A percentile compares a stretch with the other conserved stretches of the same genome.
Evolutionary conservation across 805 yeast genomes (phyloP).

Genomic region (Nakazawaea ambrosiae): DNA sequence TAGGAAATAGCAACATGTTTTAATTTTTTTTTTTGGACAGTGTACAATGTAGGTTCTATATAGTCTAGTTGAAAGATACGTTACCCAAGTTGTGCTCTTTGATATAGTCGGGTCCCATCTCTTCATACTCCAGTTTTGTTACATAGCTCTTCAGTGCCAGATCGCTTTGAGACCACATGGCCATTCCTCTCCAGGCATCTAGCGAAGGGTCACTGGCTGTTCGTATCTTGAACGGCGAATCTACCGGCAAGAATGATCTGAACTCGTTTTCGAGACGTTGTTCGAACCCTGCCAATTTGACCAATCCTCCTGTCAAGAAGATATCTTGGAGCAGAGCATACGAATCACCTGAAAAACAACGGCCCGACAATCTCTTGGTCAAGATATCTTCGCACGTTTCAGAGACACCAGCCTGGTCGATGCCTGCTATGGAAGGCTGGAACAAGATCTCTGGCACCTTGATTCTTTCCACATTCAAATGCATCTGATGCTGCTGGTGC

Average conservation of each 20-base stretch:
- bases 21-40: no score
- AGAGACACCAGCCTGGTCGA: conserved; percentile 91
- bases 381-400: conserved; percentile 70
- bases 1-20: no score
- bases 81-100: conserved; percentile 83
- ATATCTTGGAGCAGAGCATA: conserved; percentile 52
- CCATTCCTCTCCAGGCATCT: conserved; percentile 96
- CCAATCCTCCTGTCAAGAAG: conserved; percentile 82
- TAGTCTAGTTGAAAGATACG: conserved; percentile 11
- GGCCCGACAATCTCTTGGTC: conserved; percentile 49
- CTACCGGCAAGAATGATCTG: conserved; percentile 62
- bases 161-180: conserved; percentile 55
- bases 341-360: conserved; percentile 43
- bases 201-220: conserved; percentile 58
- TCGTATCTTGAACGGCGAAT: conserved; percentile 52
- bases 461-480: conserved; percentile 83
- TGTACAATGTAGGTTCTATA: no score
- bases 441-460: conserved; percentile 88
- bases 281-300: conserved; percentile 56
- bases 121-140: conserved; percentile 71
- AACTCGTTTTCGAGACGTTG: conserved; percentile 67
- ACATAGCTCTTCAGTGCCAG: conserved; percentile 41
- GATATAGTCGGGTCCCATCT: conserved; percentile 83
- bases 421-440: conserved; percentile 90
- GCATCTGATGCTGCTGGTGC: conserved; percentile 87